These are phyloP conservation scores for Claviceps quebecensis DNA, from an alignment of 2,329 filamentous ascomycete genomes.

Conservation along the genomic window DNA sequence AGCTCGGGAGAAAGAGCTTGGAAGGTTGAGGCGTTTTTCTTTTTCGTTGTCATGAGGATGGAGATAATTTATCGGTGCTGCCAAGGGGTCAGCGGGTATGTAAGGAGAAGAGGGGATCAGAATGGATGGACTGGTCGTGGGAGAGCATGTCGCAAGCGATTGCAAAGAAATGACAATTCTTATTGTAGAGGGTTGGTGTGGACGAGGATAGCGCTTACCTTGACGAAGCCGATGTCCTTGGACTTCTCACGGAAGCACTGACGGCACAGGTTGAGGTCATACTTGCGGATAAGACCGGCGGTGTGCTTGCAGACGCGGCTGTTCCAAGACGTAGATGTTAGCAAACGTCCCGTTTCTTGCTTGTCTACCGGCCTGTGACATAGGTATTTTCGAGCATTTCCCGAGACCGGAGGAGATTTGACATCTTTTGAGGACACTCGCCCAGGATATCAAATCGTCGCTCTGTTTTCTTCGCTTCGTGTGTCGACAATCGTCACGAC, in stretches of 20 bases:
- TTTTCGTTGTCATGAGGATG: neutral
- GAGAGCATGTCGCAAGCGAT: neutral
- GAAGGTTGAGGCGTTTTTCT: too few species aligned
- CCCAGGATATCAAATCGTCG: neutral
- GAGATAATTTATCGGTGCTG: conserved; percentile 17
- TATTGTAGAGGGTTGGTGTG: neutral
- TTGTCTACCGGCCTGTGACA: neutral
- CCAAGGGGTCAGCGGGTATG: neutral
- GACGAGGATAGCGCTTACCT: conserved; percentile 30
- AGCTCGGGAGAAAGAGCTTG: too few species aligned
- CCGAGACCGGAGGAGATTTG: neutral
- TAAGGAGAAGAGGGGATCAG: neutral
- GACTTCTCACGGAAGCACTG: conserved; percentile 67
- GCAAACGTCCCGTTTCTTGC: neutral
- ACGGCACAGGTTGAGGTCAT: conserved; percentile 83
- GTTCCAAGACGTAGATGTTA: conserved; percentile 2
- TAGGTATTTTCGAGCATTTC: neutral
- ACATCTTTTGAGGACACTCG: neutral
- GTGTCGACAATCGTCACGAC: neutral
- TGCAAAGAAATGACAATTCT: neutral
- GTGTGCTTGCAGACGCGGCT: conserved; percentile 73
- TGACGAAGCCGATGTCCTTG: conserved; percentile 59
- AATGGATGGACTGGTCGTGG: neutral
- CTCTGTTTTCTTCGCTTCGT: neutral
- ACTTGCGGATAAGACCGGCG: conserved; percentile 99